Evolutionary conservation across 2,329 filamentous ascomycete genomes (phyloP).

Genomic region (Colletotrichum spaethianum): DNA sequence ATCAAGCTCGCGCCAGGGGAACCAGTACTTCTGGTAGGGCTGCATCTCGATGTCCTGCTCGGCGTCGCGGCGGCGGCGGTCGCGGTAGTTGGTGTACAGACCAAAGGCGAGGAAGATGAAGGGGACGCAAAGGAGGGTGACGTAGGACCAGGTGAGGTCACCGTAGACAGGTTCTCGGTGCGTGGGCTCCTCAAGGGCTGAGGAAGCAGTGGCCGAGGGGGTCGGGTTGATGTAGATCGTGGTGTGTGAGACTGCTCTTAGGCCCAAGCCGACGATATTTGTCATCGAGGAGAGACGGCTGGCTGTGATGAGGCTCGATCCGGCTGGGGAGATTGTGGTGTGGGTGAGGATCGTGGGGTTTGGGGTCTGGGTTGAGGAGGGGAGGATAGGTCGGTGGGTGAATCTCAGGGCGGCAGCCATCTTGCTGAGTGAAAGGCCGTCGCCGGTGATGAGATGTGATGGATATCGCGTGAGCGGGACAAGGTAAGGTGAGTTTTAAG

Average conservation of each 20-base stretch:
- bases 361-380: not conserved
- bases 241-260: not conserved
- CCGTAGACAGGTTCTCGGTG: constrained; percentile 10
- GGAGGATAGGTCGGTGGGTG: not conserved
- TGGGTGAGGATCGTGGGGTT: not conserved
- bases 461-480: no score
- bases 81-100: constrained; percentile 9
- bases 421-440: not conserved
- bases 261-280: not conserved
- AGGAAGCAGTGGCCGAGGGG: not conserved
- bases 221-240: not conserved
- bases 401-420: not conserved
- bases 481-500: not conserved
- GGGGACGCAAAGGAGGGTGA: constrained; percentile 36
- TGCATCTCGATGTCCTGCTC: constrained; percentile 39
- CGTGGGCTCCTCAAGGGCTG: not conserved
- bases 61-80: constrained; percentile 9
- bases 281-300: not conserved
- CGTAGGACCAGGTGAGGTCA: constrained; percentile 32
- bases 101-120: constrained; percentile 23
- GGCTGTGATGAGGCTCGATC: not conserved
- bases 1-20: constrained; percentile 39
- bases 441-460: not conserved
- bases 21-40: constrained; percentile 27
- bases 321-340: not conserved